Evolutionary conservation across 495 filamentous ascomycete genomes (phyloP).

Genomic region (Lasiosphaeria hispida): DNA sequence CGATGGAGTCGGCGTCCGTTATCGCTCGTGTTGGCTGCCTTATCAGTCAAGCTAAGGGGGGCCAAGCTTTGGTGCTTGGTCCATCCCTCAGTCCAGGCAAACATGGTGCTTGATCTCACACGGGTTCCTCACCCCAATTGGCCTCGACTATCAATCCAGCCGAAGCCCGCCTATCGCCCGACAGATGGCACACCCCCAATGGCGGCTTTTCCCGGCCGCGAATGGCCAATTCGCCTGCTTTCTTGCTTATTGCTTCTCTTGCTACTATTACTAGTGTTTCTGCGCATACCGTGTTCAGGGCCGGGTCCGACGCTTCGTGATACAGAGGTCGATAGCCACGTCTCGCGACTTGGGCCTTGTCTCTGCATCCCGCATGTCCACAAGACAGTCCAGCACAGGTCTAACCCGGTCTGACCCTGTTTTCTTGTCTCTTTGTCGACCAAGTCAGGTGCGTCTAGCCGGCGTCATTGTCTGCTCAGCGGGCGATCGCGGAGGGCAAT

Average conservation of each 20-base stretch:
- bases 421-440: background rate
- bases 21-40: background rate
- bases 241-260: background rate
- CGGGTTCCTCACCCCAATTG: background rate
- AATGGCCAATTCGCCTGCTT: background rate
- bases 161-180: background rate
- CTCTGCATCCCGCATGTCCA: background rate
- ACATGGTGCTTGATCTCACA: background rate
- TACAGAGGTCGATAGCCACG: no score
- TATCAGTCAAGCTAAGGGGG: background rate
- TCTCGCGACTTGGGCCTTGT: background rate
- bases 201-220: no score
- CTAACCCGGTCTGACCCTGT: constrained; percentile 1
- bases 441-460: constrained; percentile 2
- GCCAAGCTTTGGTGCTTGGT: no score
- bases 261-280: no score
- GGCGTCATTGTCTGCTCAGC: constrained; percentile 3
- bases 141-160: background rate
- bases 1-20: background rate
- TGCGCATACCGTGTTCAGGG: no score
- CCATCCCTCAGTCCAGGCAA: no score
- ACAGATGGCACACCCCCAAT: background rate
- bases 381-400: no score
- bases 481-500: background rate
- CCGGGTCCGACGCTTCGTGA: no score